A percentile compares a stretch with the other conserved stretches of the same genome.
phyloP scores from a whole-genome alignment of 1,139 yeast genomes.

The Candida sojae region DNA sequence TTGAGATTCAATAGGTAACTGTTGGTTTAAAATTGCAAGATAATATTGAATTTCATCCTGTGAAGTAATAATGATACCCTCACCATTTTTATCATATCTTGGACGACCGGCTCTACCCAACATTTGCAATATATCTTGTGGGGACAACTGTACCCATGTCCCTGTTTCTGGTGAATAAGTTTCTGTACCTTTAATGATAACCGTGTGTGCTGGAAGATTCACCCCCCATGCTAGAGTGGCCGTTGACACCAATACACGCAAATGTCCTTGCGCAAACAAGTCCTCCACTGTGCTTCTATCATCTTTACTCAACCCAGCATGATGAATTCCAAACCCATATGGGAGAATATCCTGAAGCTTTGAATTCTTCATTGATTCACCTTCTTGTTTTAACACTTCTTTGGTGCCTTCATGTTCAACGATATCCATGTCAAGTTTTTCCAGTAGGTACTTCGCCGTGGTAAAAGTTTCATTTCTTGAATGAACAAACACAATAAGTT shows the following conservation, averaged over 20 bases:
- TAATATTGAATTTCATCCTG: conserved; percentile 87
- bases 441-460: conserved; percentile 75
- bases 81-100: conserved; percentile 87
- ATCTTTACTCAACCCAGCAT: conserved; percentile 79
- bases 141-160: conserved; percentile 83
- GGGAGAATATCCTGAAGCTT: conserved; percentile 64
- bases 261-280: conserved; percentile 82
- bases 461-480: conserved; percentile 89
- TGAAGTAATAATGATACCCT: conserved; percentile 89
- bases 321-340: conserved; percentile 87
- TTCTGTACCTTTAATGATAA: conserved; percentile 92
- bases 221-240: conserved; percentile 99
- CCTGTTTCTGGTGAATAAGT: conserved; percentile 91
- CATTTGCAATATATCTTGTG: conserved; percentile 96
- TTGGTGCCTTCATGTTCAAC: conserved; percentile 60
- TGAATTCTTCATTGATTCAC: conserved; percentile 54
- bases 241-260: conserved; percentile 84
- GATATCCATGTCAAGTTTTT: conserved; percentile 54
- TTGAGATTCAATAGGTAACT: conserved; percentile 91
- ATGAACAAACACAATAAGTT: conserved; percentile 87
- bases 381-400: conserved; percentile 66
- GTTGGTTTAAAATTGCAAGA: conserved; percentile 84
- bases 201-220: conserved; percentile 95
- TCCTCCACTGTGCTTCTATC: conserved; percentile 85
- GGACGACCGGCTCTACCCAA: conserved; percentile 98